Base-by-base conservation (phyloP, 2,329 filamentous ascomycete species). In the Phyllosticta capitalensis region DNA sequence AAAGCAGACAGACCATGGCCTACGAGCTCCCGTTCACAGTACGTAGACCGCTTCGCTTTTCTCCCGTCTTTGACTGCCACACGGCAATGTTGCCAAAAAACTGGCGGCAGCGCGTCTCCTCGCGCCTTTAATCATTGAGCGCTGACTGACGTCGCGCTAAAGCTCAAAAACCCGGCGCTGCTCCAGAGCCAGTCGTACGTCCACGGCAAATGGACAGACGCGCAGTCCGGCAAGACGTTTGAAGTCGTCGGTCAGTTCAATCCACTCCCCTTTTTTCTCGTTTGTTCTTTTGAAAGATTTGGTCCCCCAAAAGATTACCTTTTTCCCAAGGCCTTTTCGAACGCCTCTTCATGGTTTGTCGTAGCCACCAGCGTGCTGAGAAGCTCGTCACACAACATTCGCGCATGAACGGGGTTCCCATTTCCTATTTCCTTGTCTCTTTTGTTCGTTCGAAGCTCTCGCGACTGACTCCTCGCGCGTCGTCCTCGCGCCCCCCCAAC, bases 171-270 rank as follows among this genome's bases (percentile, higher is more conserved):
- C 61, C 74, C 79, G 10, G 76, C 78, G 22, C 66, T 83, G n/a
- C 79, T 83, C 67, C 77, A 77, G 56, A 78, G 80, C 58, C 70
- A 80, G 61, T 81, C 79, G 0, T 79, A 80, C 61, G 75, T 83
- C 48, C 69, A 78, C 60, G 81, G 81, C n/a, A 65, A 80, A 65
- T 83, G 81, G 80, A 72, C 79, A 45, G 78, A 79, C 63, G 74
- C 81, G 3, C 80, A 80, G 66, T 82, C 81, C 2, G 79, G 79
- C 58, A 81, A 82, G 67, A 75, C 78, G 55, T 84, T 83, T 63
- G 80, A 83, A 62, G 76, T 84, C 51, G 72, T 80, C 56, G 80
- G 80, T 80, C 2, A 61, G 69, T 67, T n/a, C n/a, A 14, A 20
- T 26, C 7, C 22, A 14, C 30, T 22, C 21, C 10, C 12, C 6